phyloP scores from a whole-genome alignment of 169 alveolate species.

The Plasmodium coatneyi region DNA sequence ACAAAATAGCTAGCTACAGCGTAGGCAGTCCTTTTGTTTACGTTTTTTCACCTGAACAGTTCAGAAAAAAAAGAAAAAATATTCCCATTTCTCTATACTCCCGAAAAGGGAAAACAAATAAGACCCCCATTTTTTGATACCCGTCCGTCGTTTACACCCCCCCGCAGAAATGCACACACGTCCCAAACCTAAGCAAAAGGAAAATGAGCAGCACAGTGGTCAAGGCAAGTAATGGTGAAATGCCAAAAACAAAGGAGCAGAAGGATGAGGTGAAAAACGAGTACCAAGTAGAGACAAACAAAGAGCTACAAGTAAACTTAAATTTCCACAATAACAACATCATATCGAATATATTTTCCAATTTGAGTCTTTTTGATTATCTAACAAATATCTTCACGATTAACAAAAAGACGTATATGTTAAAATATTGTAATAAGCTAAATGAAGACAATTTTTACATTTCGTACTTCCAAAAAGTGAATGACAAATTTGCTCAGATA shows the following conservation, averaged over 20 bases:
- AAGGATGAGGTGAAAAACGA: conserved; percentile 23
- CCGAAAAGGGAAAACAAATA: not conserved
- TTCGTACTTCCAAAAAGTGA: conserved; percentile 26
- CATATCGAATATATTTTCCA: conserved; percentile 60
- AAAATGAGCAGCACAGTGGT: conserved; percentile 7
- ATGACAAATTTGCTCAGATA: conserved; percentile 30
- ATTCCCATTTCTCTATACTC: not conserved
- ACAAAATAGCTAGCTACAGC: not conserved
- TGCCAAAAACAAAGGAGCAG: not conserved
- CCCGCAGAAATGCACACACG: not conserved
- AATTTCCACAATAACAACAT: conserved; percentile 65
- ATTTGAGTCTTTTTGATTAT: conserved; percentile 32
- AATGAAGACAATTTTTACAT: conserved; percentile 42
- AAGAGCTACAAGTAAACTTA: conserved; percentile 37
- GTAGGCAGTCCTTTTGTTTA: not conserved
- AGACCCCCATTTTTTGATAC: not conserved
- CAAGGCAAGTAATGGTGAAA: not conserved
- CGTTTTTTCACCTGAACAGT: not conserved
- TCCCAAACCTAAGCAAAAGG: not conserved
- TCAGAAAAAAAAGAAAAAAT: not conserved
- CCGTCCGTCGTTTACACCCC: not conserved
- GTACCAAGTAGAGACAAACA: conserved; percentile 41
- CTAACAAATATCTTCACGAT: conserved; percentile 27
- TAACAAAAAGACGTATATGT: conserved; percentile 39
- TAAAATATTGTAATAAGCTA: conserved; percentile 43